Conservation (phyloP, 345 rosid species). For the Populus euphratica region DNA sequence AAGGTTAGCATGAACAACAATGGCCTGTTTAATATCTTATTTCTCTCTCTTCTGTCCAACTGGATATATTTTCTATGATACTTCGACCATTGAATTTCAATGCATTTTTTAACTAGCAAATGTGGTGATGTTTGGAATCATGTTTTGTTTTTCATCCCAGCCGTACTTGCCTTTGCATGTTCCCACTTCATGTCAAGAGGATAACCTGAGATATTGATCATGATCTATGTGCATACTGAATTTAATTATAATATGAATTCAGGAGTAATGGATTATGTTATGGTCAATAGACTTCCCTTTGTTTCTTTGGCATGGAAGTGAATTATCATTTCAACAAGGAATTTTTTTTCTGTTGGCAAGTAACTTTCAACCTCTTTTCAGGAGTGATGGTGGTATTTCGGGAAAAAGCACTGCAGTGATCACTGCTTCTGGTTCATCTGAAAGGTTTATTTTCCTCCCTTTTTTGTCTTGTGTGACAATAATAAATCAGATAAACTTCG, state of each 20-base stretch:
- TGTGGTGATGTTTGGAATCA: neutral
- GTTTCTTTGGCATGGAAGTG: neutral
- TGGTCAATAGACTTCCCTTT: too few relatives aligned
- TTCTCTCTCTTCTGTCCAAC: neutral
- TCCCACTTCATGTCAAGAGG: neutral
- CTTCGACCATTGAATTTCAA: neutral
- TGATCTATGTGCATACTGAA: neutral
- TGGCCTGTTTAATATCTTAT: neutral
- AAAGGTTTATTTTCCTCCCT: slow-evolving; percentile 47
- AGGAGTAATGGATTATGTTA: neutral
- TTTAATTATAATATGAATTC: too few relatives aligned
- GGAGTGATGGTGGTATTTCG: slow-evolving; percentile 51
- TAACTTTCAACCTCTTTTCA: slow-evolving; percentile 18
- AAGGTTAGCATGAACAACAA: too few relatives aligned
- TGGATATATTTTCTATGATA: neutral
- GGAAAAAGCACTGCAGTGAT: slow-evolving; percentile 64
- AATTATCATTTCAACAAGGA: neutral
- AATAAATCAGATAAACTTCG: neutral
- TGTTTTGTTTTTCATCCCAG: neutral
- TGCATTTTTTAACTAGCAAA: neutral
- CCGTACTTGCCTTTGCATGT: neutral
- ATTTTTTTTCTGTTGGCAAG: slow-evolving; percentile 4
- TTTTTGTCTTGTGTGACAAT: neutral
- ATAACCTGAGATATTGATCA: neutral
- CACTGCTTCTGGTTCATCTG: slow-evolving; percentile 64